phyloP scores from a whole-genome alignment of 2,329 filamentous ascomycete genomes.

The Aaosphaeria arxii region DNA sequence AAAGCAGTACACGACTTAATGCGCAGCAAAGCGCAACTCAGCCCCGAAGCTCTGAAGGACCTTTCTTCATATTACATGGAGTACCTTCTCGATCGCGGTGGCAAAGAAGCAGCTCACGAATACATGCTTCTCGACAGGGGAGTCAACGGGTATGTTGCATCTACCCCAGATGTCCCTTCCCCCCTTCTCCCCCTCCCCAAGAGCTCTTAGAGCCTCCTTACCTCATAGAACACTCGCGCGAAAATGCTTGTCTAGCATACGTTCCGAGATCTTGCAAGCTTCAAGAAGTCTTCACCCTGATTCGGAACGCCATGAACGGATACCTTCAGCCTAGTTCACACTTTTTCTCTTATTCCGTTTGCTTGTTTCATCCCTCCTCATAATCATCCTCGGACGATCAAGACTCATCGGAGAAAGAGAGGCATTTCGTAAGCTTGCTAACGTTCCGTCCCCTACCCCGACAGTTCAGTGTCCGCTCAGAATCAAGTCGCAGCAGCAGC shows the following conservation, averaged over 20 bases:
- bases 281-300: too few species aligned
- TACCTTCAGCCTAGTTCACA: too few species aligned
- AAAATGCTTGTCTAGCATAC: too few species aligned
- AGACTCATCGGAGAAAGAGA: neutral
- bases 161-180: constrained; percentile 16
- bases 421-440: neutral
- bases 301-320: too few species aligned
- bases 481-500: neutral
- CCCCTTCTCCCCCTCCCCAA: neutral
- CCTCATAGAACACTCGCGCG: too few species aligned
- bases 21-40: constrained; percentile 68
- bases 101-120: constrained; percentile 79
- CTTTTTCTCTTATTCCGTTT: too few species aligned
- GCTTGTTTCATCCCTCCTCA: neutral
- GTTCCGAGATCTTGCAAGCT: too few species aligned
- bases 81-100: constrained; percentile 80
- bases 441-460: neutral
- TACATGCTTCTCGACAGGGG: constrained; percentile 81
- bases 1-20: constrained; percentile 77
- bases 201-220: too few species aligned
- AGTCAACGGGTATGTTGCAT: constrained; percentile 65
- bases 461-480: neutral
- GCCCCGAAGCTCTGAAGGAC: constrained; percentile 66
- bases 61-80: constrained; percentile 75
- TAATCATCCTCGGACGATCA: neutral